phyloP scores from a whole-genome alignment of 441 rosid species.

The Biscutella laevigata region DNA sequence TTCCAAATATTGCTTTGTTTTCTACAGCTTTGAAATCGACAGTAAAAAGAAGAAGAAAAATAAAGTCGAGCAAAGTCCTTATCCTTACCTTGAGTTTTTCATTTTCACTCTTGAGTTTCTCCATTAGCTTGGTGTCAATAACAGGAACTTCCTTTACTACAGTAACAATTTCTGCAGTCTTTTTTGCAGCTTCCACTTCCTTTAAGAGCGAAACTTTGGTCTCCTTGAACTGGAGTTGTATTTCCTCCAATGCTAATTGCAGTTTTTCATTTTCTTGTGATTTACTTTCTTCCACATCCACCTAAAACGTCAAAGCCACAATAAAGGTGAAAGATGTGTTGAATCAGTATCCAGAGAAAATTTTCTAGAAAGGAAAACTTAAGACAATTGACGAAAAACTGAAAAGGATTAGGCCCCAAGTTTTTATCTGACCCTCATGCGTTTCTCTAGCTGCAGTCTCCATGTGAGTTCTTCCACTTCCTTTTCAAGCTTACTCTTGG shows the following conservation, averaged over 20 bases:
- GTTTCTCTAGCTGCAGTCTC: constrained; percentile 73
- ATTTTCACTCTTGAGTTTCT: constrained; percentile 62
- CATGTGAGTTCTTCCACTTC: constrained; percentile 81
- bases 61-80: background rate
- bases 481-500: constrained; percentile 75
- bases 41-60: background rate
- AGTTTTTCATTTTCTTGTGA: constrained; percentile 63
- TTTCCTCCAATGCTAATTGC: constrained; percentile 63
- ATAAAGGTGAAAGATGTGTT: constrained; percentile 2
- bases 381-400: background rate
- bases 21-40: constrained; percentile 2
- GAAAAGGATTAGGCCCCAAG: no score
- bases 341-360: constrained; percentile 16
- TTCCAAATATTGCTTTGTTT: constrained; percentile 2
- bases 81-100: constrained; percentile 44
- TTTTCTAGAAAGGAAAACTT: background rate
- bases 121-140: constrained; percentile 45
- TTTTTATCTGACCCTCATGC: no score
- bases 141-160: constrained; percentile 68
- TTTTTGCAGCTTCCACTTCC: constrained; percentile 61
- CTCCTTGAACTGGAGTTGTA: constrained; percentile 65
- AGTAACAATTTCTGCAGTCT: constrained; percentile 38
- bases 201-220: constrained; percentile 52
- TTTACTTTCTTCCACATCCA: constrained; percentile 56
- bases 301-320: constrained; percentile 23